Base-by-base conservation (phyloP, 2,329 filamentous ascomycete genomes). In the Gaeumannomyces tritici region DNA sequence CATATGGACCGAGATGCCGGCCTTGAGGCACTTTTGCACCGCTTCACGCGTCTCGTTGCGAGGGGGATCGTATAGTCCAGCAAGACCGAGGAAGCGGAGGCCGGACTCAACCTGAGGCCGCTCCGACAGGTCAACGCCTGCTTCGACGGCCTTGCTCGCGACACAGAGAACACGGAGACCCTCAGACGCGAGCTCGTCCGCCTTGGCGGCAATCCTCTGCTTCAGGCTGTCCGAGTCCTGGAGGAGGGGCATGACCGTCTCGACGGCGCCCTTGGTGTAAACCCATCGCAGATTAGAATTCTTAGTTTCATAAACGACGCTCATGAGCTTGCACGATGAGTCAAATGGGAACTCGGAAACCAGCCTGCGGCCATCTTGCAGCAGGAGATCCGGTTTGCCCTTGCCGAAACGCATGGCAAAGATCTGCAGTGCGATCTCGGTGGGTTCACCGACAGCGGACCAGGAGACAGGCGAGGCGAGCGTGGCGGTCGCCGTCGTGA, bases 1-100 rank as follows among this genome's bases (percentile, higher is more conserved):
- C 86, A 89, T 89, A 69, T 88, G 85, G 12, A 89, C 85, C 29
- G 81, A 79, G 64, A 89, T 83, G 55, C 86, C 86, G 21, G 86
- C 86, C 51, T 78, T 72, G 64, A 81, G 83, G 70, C 85, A 89
- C 65, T 79, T 76, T 57, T 76, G 73, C 24, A 89, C 84, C 4
- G 86, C 85, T 2, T 76, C 82, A 18, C 82, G 82, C 12, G 87
- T 87, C 70, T 90, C 89, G 0, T 80, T 75, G 12, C 89, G 84
- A 60, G 88, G 89, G 18, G 89, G 89, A 65, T 91, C 88, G 67
- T 90, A 89, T 3, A 91, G 80, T 54, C 88, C 88, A 54, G 88
- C 85, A 9, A 91, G 80, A 60, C 89, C 89, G n/a, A 89, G 78
- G 69, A 89, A 89, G 21, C 76, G 76, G 31, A 91, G 78, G 21